Evolutionary conservation across 2,329 filamentous ascomycete species (phyloP).

Genomic region (Venturia aucupariae): DNA sequence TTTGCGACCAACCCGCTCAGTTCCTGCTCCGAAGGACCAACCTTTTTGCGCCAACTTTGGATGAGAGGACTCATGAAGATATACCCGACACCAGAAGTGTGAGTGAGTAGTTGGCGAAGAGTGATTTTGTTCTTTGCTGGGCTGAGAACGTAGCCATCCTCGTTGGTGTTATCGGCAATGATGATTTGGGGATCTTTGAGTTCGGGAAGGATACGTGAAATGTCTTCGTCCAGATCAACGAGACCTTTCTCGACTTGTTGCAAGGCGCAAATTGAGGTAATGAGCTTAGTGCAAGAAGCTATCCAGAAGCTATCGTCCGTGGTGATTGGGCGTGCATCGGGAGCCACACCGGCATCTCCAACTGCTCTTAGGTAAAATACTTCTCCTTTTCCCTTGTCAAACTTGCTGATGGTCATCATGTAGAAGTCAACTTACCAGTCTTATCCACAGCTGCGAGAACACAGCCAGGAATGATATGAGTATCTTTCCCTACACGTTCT

Average conservation of each 20-base stretch:
- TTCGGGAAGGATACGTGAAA: conserved; percentile 25
- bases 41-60: neutral
- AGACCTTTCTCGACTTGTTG: conserved; percentile 28
- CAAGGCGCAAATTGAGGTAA: conserved; percentile 26
- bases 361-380: conserved; percentile 14
- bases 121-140: conserved; percentile 18
- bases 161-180: conserved; percentile 14
- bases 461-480: conserved; percentile 11
- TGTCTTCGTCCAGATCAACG: conserved; percentile 24
- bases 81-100: conserved; percentile 21
- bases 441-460: conserved; percentile 13
- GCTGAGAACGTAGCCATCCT: conserved; percentile 12
- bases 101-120: conserved; percentile 21
- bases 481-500: conserved; percentile 8
- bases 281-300: conserved; percentile 31
- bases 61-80: conserved; percentile 9
- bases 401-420: neutral
- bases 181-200: conserved; percentile 22
- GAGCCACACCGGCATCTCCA: conserved; percentile 8
- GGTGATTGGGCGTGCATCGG: conserved; percentile 12
- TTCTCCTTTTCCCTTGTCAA: conserved; percentile 8
- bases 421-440: neutral
- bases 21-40: conserved; percentile 7
- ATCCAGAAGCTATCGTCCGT: conserved; percentile 28
- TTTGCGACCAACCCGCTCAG: neutral